These are phyloP conservation scores for Zygoascus meyerae DNA, from an alignment of 1,139 yeast genomes.

Conservation along the genomic window DNA sequence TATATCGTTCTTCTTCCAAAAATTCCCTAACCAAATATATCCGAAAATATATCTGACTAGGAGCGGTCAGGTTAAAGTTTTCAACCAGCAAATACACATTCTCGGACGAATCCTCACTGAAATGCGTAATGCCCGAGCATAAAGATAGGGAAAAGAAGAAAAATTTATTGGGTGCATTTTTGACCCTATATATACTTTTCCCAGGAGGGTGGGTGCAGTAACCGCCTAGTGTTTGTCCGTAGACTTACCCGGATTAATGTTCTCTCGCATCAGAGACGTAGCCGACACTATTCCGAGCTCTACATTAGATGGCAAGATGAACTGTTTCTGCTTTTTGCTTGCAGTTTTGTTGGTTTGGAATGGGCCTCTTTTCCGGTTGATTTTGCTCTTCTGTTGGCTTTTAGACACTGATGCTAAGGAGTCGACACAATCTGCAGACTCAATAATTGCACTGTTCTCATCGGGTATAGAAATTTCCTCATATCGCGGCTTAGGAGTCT, in stretches of 20 bases:
- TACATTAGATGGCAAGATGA: constrained; percentile 77
- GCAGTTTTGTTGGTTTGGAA: neutral
- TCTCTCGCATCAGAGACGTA: constrained; percentile 5
- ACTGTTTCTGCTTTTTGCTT: constrained; percentile 36
- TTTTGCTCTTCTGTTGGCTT: constrained; percentile 13
- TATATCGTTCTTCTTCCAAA: constrained; percentile 46
- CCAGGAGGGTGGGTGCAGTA: neutral
- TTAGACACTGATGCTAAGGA: constrained; percentile 40
- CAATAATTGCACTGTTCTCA: constrained; percentile 52
- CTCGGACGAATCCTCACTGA: constrained; percentile 99
- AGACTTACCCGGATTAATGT: constrained; percentile 4
- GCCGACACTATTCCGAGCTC: constrained; percentile 64
- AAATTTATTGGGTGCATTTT: constrained; percentile 8
- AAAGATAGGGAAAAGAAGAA: constrained; percentile 55
- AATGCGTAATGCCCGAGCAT: constrained; percentile 99
- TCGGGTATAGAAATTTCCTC: constrained; percentile 59
- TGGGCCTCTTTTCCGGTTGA: constrained; percentile 16
- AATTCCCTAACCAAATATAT: constrained; percentile 54
- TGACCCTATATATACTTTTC: neutral
- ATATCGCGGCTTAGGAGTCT: constrained; percentile 34
- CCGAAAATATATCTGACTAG: constrained; percentile 42
- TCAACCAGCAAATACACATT: constrained; percentile 99
- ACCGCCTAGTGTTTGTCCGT: neutral
- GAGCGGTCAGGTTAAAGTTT: constrained; percentile 99
- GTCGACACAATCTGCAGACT: constrained; percentile 61